phyloP scores from a whole-genome alignment of 305 asterid species.

The Fraxinus velutina region DNA sequence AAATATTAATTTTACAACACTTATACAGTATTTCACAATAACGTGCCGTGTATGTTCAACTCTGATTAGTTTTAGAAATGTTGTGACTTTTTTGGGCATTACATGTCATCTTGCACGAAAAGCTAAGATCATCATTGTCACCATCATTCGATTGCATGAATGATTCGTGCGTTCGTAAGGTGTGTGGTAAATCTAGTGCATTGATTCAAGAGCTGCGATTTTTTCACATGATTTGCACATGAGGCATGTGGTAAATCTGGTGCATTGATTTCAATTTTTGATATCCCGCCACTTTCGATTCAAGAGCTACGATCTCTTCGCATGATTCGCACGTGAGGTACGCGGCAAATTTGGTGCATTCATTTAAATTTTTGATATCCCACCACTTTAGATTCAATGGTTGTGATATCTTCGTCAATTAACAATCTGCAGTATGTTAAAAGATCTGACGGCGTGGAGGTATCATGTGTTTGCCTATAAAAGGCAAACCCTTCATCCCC shows the following conservation, averaged over 20 bases:
- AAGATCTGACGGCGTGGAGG: too few relatives aligned
- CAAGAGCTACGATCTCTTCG: neutral
- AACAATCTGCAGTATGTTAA: too few relatives aligned
- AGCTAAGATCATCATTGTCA: neutral
- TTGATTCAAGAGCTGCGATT: neutral
- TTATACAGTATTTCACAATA: too few relatives aligned
- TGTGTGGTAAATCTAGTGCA: neutral
- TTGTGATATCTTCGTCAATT: neutral
- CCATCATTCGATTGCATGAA: too few relatives aligned
- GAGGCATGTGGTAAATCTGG: too few relatives aligned
- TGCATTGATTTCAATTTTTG: neutral
- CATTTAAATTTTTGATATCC: too few relatives aligned
- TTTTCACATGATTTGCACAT: neutral
- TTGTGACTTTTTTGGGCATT: neutral
- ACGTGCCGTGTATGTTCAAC: too few relatives aligned
- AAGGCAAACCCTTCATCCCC: too few relatives aligned
- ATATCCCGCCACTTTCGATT: neutral
- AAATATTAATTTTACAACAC: too few relatives aligned
- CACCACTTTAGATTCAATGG: neutral
- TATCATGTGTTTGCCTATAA: too few relatives aligned
- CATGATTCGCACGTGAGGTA: neutral
- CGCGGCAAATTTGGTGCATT: neutral
- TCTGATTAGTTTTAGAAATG: too few relatives aligned
- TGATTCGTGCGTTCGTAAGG: neutral
- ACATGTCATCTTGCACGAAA: neutral